phyloP scores from a whole-genome alignment of 495 filamentous ascomycete species.

The Aspergillus cristatus region DNA sequence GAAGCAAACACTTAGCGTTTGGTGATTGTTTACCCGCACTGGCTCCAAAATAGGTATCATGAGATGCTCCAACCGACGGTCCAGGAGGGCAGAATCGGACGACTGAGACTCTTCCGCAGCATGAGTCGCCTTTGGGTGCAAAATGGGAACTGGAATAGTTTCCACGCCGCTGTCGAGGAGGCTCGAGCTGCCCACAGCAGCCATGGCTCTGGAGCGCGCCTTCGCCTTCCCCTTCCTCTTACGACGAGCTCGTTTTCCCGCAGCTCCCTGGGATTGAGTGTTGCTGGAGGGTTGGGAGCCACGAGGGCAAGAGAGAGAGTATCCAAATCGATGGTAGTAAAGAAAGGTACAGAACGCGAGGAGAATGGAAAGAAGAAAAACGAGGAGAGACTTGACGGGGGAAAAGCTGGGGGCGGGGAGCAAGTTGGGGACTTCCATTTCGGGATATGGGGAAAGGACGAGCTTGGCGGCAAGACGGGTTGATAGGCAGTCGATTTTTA shows the following conservation, averaged over 20 bases:
- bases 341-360: neutral
- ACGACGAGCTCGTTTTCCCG: no score
- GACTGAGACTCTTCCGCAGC: neutral
- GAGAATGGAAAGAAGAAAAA: neutral
- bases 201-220: neutral
- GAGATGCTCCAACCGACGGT: constrained; percentile 3
- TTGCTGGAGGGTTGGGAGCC: no score
- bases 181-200: neutral
- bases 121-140: constrained; percentile 1
- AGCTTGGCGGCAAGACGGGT: neutral
- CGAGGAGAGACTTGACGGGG: neutral
- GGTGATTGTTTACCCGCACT: neutral
- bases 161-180: constrained; percentile 9
- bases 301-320: no score
- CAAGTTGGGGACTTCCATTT: neutral
- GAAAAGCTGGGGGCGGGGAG: neutral
- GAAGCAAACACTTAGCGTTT: neutral
- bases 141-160: constrained; percentile 5
- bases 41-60: constrained; percentile 3
- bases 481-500: no score
- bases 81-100: neutral
- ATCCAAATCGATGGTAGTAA: neutral
- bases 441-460: neutral
- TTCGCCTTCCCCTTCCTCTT: no score
- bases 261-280: no score